Conservation (phyloP, 441 rosid genomes). For the Eutrema salsugineum region DNA sequence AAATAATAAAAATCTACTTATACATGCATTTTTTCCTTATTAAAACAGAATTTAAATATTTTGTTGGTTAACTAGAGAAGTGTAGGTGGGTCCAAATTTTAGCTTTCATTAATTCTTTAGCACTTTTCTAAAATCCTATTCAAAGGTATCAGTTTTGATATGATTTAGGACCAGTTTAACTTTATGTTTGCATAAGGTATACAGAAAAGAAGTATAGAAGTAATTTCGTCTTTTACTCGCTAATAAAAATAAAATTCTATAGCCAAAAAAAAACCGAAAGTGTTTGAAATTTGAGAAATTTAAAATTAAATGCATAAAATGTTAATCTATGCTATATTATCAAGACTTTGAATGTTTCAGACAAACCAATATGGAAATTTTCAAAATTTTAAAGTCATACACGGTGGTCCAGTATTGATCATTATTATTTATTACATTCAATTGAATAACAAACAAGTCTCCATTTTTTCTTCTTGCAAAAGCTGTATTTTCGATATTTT, state of each 20-base stretch:
- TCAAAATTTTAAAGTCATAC: slow-evolving; percentile 12
- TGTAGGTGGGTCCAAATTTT: background rate
- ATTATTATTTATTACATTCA: slow-evolving; percentile 19
- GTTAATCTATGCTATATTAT: no score
- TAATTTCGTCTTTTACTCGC: no score
- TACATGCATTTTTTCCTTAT: background rate
- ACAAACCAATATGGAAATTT: background rate
- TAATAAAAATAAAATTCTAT: no score
- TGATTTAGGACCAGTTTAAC: no score
- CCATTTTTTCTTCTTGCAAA: background rate
- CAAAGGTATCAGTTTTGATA: no score
- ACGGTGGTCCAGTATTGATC: slow-evolving; percentile 26
- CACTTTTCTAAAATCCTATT: no score
- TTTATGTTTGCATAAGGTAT: no score
- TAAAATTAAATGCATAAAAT: no score
- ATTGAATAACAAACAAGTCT: background rate
- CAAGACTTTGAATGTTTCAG: slow-evolving; percentile 20
- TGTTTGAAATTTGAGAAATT: no score
- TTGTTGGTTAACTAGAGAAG: background rate
- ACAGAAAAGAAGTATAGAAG: no score
- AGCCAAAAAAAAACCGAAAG: no score
- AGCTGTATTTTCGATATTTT: background rate
- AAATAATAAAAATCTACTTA: background rate
- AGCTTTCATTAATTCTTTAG: no score
- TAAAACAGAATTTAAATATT: background rate